Evolutionary conservation across 352 stramenopile species (phyloP).

Genomic region (Peronosclerospora sorghi): DNA sequence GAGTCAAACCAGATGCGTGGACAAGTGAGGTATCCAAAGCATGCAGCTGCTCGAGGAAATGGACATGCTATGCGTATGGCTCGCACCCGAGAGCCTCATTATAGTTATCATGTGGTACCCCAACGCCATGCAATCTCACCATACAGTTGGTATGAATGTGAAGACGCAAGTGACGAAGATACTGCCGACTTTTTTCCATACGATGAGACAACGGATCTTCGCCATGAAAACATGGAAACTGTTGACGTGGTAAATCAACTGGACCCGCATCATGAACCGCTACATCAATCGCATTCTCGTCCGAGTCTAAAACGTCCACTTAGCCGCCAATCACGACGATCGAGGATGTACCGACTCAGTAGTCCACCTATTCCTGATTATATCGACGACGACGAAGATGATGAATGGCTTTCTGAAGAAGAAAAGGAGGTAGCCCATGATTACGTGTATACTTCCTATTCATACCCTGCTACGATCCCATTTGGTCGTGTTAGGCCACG

Average conservation of each 20-base stretch:
- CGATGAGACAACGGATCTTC: constrained; percentile 8
- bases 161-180: constrained; percentile 3
- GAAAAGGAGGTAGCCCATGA: constrained; percentile 17
- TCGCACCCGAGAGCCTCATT: background rate
- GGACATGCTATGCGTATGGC: constrained; percentile 6
- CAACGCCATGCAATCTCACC: background rate
- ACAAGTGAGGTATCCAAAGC: constrained; percentile 10
- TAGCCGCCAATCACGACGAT: constrained; percentile 10
- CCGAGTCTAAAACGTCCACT: constrained; percentile 17
- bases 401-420: constrained; percentile 27
- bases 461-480: constrained; percentile 9
- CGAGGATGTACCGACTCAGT: constrained; percentile 21
- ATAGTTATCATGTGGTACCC: constrained; percentile 11
- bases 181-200: background rate
- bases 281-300: constrained; percentile 7
- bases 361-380: constrained; percentile 29
- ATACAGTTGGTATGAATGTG: background rate
- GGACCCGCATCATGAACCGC: constrained; percentile 5
- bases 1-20: constrained; percentile 5
- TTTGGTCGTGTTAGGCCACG: constrained; percentile 10
- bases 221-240: constrained; percentile 6
- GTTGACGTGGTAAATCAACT: constrained; percentile 1
- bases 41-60: constrained; percentile 1
- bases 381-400: constrained; percentile 19
- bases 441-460: constrained; percentile 15